Conservation (phyloP, 1,284 basidiomycete species). For the Ustilago bromivora region DNA sequence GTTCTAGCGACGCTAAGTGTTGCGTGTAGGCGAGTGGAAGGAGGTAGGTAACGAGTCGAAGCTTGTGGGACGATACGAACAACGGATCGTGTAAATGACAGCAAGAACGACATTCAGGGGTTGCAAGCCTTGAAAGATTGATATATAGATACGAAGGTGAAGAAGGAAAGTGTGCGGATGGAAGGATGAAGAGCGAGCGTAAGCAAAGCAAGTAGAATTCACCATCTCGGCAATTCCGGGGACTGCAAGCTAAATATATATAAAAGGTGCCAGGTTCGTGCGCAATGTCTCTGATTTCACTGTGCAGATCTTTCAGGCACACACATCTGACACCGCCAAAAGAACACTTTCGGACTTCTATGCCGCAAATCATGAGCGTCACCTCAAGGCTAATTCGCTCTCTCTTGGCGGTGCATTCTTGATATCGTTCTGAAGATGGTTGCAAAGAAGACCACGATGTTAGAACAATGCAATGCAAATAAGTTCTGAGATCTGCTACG, state of each 20-base stretch:
- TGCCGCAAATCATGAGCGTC: background rate
- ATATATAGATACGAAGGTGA: background rate
- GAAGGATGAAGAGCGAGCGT: background rate
- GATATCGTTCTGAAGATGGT: background rate
- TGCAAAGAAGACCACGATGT: background rate
- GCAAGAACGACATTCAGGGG: slow-evolving; percentile 36
- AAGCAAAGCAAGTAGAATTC: slow-evolving; percentile 4
- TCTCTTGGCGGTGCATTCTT: background rate
- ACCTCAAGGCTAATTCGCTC: slow-evolving; percentile 2
- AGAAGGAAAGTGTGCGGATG: background rate
- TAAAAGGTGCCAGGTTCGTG: slow-evolving; percentile 12
- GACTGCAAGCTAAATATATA: background rate
- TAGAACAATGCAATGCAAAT: slow-evolving; percentile 9
- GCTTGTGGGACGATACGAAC: slow-evolving; percentile 19
- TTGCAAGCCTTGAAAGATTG: background rate
- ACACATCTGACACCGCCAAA: background rate
- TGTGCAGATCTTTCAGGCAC: slow-evolving; percentile 15
- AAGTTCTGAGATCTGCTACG: background rate
- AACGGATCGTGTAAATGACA: slow-evolving; percentile 17
- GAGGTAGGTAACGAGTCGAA: slow-evolving; percentile 7
- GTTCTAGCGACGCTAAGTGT: slow-evolving; percentile 5
- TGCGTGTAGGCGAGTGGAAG: background rate
- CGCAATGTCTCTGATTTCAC: slow-evolving; percentile 19
- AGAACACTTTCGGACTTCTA: background rate
- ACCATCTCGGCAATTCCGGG: background rate